These are phyloP conservation scores for Pichia sp. DNA, from an alignment of 1,139 yeast genomes.

Conservation along the genomic window DNA sequence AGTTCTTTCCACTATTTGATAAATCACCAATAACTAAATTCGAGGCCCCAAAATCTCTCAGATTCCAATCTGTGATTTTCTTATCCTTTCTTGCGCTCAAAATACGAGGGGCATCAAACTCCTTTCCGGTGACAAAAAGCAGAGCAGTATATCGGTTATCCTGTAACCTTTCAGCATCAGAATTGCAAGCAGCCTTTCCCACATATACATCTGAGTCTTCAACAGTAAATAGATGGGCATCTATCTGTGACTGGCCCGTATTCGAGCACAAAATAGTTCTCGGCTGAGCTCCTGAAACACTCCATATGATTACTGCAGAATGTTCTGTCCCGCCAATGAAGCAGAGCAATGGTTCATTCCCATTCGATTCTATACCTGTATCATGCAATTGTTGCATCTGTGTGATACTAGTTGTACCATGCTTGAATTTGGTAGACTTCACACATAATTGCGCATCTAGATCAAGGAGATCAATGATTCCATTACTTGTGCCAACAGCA, in stretches of 20 bases:
- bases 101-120: constrained; percentile 21
- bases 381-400: constrained; percentile 29
- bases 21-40: too few relatives aligned
- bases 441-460: constrained; percentile 56
- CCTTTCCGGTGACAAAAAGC: constrained; percentile 18
- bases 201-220: too few relatives aligned
- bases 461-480: constrained; percentile 78
- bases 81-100: constrained; percentile 33
- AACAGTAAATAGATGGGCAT: constrained; percentile 32
- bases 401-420: constrained; percentile 38
- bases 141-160: constrained; percentile 28
- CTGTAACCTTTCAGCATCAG: too few relatives aligned
- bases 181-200: too few relatives aligned
- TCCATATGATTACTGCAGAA: constrained; percentile 69
- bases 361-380: constrained; percentile 32
- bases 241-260: constrained; percentile 23
- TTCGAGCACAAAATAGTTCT: constrained; percentile 43
- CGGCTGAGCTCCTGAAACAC: constrained; percentile 59
- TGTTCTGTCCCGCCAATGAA: constrained; percentile 62
- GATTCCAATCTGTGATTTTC: constrained; percentile 43
- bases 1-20: too few relatives aligned
- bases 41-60: constrained; percentile 35
- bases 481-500: constrained; percentile 66
- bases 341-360: constrained; percentile 35
- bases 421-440: constrained; percentile 54